phyloP scores from a whole-genome alignment of 2,329 filamentous ascomycete species.

The Cladosporium cucumerinum region DNA sequence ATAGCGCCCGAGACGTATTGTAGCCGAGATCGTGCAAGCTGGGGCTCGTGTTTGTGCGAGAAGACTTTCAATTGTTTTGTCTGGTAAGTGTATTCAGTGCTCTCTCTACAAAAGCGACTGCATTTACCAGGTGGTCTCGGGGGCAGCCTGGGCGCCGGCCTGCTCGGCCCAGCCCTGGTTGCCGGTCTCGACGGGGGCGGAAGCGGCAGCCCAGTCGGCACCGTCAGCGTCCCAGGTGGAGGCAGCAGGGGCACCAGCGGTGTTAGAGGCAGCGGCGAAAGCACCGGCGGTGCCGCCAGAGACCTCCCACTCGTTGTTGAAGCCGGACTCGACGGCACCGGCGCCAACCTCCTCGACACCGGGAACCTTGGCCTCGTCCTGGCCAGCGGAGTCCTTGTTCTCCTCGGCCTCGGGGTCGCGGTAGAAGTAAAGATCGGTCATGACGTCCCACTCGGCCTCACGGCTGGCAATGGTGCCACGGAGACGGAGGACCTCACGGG shows the following conservation, averaged over 20 bases:
- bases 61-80: constrained; percentile 9
- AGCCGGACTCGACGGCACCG: constrained; percentile 74
- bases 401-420: constrained; percentile 99
- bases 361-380: constrained; percentile 82
- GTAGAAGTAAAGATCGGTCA: constrained; percentile 99
- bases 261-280: constrained; percentile 60
- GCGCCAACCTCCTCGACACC: constrained; percentile 80
- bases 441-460: constrained; percentile 97
- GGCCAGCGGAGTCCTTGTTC: constrained; percentile 81
- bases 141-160: constrained; percentile 34
- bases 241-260: constrained; percentile 57
- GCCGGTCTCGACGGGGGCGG: constrained; percentile 43
- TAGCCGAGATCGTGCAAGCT: constrained; percentile 10
- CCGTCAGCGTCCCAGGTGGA: constrained; percentile 64
- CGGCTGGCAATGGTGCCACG: constrained; percentile 94
- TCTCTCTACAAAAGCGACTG: constrained; percentile 22
- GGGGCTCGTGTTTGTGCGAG: constrained; percentile 2
- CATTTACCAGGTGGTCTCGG: constrained; percentile 47
- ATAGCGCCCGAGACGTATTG: constrained; percentile 57
- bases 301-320: constrained; percentile 84
- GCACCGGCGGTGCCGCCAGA: constrained; percentile 61
- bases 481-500: constrained; percentile 98
- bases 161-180: constrained; percentile 52
- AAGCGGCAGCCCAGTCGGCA: constrained; percentile 66
- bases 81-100: constrained; percentile 13